Evolutionary conservation across 2,329 filamentous ascomycete genomes (phyloP).

Genomic region (Penicillium nordicum): DNA sequence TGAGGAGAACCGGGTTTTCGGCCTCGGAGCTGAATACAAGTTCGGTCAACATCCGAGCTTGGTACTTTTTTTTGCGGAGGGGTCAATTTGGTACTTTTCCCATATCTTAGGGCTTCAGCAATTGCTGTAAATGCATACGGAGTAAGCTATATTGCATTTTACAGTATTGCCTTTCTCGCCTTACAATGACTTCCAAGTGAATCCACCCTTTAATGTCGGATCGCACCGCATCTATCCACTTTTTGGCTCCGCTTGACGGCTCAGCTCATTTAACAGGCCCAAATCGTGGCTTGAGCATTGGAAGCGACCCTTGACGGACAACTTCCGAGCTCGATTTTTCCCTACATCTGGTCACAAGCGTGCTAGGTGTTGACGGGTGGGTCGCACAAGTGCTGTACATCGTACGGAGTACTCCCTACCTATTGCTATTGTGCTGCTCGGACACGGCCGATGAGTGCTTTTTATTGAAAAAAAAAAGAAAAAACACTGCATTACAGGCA

Average conservation of each 20-base stretch:
- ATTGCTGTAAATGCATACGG: neutral
- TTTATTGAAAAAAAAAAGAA: neutral
- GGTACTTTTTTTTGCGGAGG: neutral
- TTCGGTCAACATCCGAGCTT: constrained; percentile 28
- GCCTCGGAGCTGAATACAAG: constrained; percentile 12
- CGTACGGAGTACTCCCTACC: neutral
- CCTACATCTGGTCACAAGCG: neutral
- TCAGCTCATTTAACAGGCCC: neutral
- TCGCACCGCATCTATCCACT: constrained; percentile 10
- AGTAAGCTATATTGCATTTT: neutral
- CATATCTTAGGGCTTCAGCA: neutral
- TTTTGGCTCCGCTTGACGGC: constrained; percentile 11
- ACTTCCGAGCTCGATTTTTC: constrained; percentile 15
- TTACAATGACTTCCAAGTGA: neutral
- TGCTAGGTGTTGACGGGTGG: constrained; percentile 4
- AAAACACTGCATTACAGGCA: constrained; percentile 8
- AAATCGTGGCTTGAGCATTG: neutral
- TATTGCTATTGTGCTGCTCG: constrained; percentile 6
- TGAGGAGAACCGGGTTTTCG: constrained; percentile 7
- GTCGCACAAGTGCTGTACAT: constrained; percentile 3
- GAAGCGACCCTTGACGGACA: constrained; percentile 14
- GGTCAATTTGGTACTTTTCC: too few relatives aligned
- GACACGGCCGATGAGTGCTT: constrained; percentile 9
- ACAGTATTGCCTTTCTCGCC: neutral
- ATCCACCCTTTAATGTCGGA: constrained; percentile 13